Percentiles rank a stretch among this genome's conserved stretches.
Evolutionary conservation across 495 filamentous ascomycete species (phyloP).

Genomic region (Ramalina intermedia): DNA sequence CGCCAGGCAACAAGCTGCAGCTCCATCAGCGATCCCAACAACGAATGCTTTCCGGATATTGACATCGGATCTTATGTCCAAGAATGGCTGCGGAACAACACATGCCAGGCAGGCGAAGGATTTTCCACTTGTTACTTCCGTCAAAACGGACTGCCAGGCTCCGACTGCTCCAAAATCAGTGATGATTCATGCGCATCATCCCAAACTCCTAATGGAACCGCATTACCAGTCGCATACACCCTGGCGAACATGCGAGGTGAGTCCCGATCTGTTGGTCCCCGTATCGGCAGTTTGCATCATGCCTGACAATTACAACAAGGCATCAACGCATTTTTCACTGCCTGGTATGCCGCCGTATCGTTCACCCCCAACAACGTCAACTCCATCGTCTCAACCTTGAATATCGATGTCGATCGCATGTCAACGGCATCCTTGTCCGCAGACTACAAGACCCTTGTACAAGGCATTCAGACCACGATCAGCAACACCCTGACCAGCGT

Average conservation of each 20-base stretch:
- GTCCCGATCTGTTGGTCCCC: not conserved
- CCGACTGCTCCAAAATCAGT: constrained; percentile 3
- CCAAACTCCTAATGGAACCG: no score
- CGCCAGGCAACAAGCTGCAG: no score
- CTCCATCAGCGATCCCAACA: no score
- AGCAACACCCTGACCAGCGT: constrained; percentile 1
- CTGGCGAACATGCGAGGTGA: not conserved
- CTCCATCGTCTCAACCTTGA: not conserved
- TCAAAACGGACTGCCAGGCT: constrained; percentile 1
- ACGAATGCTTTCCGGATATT: no score
- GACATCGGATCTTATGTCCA: not conserved
- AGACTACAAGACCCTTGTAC: not conserved
- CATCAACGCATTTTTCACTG: not conserved
- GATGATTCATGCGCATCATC: not conserved
- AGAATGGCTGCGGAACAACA: not conserved
- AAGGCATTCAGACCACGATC: constrained; percentile 2
- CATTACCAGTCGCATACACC: no score
- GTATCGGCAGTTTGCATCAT: not conserved
- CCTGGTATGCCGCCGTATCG: constrained; percentile 4
- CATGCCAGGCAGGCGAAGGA: constrained; percentile 4
- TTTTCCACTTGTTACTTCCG: constrained; percentile 5
- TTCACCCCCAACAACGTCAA: not conserved
- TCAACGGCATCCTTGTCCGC: not conserved
- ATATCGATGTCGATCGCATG: constrained; percentile 2
- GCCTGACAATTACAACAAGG: not conserved